Conservation (phyloP, 768 basidiomycete genomes). For the Boletus patriciae region DNA sequence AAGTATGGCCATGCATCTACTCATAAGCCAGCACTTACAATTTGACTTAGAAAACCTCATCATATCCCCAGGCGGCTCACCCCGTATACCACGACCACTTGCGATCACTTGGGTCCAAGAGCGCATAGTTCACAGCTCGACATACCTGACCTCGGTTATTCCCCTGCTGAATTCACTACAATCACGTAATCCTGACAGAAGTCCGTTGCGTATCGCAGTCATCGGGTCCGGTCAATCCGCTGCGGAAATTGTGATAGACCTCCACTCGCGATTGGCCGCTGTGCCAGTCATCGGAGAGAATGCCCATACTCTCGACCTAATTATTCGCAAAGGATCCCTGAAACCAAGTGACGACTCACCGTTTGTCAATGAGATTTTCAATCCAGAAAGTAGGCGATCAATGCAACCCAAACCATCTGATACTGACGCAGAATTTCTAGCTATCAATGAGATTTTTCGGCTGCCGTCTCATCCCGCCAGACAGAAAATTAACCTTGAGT, state of each 20-base stretch:
- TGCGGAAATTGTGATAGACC: slow-evolving; percentile 47
- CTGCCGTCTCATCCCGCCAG: slow-evolving; percentile 38
- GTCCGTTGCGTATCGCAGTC: slow-evolving; percentile 44
- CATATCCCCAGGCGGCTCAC: slow-evolving; percentile 51
- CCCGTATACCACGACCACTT: slow-evolving; percentile 42
- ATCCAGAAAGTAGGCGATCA: slow-evolving; percentile 42
- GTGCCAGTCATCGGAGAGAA: slow-evolving; percentile 26
- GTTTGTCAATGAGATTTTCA: slow-evolving; percentile 56
- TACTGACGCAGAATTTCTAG: slow-evolving; percentile 22
- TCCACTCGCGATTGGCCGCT: slow-evolving; percentile 39
- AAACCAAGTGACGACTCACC: slow-evolving; percentile 54
- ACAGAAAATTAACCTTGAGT: slow-evolving; percentile 41
- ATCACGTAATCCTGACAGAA: slow-evolving; percentile 9
- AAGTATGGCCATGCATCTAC: slow-evolving; percentile 34
- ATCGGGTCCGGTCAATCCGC: slow-evolving; percentile 51
- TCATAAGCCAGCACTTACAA: slow-evolving; percentile 1
- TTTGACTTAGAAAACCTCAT: slow-evolving; percentile 43
- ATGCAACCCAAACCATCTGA: not conserved
- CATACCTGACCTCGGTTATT: slow-evolving; percentile 41
- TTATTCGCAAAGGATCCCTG: slow-evolving; percentile 50
- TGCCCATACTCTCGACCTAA: slow-evolving; percentile 47
- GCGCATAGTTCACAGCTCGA: slow-evolving; percentile 45
- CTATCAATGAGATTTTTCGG: slow-evolving; percentile 42
- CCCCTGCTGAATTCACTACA: slow-evolving; percentile 34
- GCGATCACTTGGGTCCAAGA: slow-evolving; percentile 32